These are phyloP conservation scores for Buddleja alternifolia DNA, from an alignment of 257 asterid species.

Conservation along the genomic window DNA sequence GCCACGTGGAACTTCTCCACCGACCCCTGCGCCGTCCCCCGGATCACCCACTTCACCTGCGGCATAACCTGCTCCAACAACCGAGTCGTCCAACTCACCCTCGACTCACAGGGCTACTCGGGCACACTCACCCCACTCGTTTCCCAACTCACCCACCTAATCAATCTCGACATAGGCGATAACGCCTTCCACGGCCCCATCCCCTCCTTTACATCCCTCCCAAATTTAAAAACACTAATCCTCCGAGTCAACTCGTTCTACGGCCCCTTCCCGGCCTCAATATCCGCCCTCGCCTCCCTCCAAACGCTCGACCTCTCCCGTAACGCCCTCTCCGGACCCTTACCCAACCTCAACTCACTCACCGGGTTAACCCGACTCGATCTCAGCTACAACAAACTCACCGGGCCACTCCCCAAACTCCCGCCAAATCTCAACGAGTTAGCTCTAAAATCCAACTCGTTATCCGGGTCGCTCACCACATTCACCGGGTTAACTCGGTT, in stretches of 20 bases:
- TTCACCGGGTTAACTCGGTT: constrained; percentile 56
- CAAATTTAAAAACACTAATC: constrained; percentile 53
- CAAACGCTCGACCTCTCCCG: constrained; percentile 62
- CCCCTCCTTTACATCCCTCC: constrained; percentile 49
- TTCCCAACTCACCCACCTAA: constrained; percentile 67
- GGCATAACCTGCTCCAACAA: constrained; percentile 67
- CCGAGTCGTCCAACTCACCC: constrained; percentile 80
- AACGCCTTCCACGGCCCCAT: constrained; percentile 74
- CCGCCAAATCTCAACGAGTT: constrained; percentile 68
- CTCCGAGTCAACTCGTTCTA: constrained; percentile 83
- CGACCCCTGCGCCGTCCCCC: constrained; percentile 85
- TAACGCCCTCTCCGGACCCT: constrained; percentile 58
- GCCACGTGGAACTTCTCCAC: constrained; percentile 86
- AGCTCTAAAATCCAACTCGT: constrained; percentile 66
- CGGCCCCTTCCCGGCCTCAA: constrained; percentile 66
- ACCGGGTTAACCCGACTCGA: constrained; percentile 58
- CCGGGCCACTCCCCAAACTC: constrained; percentile 71
- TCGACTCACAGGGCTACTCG: constrained; percentile 79
- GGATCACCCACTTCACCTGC: constrained; percentile 78
- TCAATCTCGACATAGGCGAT: constrained; percentile 66
- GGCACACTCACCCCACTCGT: constrained; percentile 71
- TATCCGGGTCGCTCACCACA: constrained; percentile 51
- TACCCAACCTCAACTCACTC: constrained; percentile 52
- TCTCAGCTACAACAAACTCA: constrained; percentile 70
- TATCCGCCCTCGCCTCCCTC: constrained; percentile 50